Percentiles rank a stretch among this genome's conserved stretches.
phyloP scores from a whole-genome alignment of 1,284 basidiomycete species.

The Phellopilus nigrolimitatus region DNA sequence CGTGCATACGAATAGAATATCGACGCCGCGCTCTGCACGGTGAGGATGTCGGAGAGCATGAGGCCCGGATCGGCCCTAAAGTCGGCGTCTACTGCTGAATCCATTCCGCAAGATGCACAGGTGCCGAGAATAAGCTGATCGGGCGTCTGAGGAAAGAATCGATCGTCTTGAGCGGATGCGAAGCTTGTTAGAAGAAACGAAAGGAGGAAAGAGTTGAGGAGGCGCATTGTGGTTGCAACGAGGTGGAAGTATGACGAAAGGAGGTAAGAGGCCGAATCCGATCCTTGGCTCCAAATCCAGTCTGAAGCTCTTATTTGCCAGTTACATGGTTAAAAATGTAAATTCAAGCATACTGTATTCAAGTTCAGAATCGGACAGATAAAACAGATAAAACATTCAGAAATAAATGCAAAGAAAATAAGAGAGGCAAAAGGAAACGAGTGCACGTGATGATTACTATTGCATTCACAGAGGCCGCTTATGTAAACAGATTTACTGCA shows the following conservation, averaged over 20 bases:
- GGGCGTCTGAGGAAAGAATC: not conserved
- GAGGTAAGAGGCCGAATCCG: too few species aligned
- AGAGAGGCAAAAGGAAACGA: too few species aligned
- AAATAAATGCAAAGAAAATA: too few species aligned
- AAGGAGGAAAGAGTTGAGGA: constrained; percentile 2
- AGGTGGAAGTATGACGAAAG: constrained; percentile 7
- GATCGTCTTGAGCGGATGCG: constrained; percentile 1
- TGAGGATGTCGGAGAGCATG: constrained; percentile 64
- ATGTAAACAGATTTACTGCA: too few species aligned
- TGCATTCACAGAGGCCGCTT: too few species aligned
- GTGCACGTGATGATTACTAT: too few species aligned
- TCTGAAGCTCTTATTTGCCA: too few species aligned
- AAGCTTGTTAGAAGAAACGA: constrained; percentile 13
- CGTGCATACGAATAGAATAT: constrained; percentile 80
- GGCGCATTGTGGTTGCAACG: not conserved
- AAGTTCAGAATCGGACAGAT: too few species aligned
- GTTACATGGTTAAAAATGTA: too few species aligned
- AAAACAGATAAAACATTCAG: too few species aligned
- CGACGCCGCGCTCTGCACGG: constrained; percentile 63
- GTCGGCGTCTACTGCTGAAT: constrained; percentile 23
- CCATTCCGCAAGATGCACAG: constrained; percentile 29
- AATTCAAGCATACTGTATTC: too few species aligned
- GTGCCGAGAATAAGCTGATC: constrained; percentile 24
- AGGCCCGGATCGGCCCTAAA: constrained; percentile 34
- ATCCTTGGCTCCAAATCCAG: too few species aligned